Evolutionary conservation across 306 rosid genomes (phyloP).

Genomic region (Ochetophila trinervis): DNA sequence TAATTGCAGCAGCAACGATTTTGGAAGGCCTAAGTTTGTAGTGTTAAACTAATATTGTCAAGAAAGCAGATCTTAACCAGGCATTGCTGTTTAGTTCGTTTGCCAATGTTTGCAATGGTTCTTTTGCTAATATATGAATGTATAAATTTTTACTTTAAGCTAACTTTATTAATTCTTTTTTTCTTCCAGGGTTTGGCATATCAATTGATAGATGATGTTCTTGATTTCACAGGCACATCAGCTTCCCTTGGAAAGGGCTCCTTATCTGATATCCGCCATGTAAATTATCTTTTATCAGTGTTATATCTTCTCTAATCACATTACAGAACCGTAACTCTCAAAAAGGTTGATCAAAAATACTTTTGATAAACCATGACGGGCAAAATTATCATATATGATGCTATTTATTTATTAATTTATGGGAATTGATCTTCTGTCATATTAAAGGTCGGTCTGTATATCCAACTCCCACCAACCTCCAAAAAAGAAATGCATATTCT

Average conservation of each 20-base stretch:
- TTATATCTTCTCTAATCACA: constrained; percentile 7
- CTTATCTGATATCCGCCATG: constrained; percentile 78
- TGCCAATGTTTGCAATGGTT: not conserved
- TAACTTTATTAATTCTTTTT: constrained; percentile 10
- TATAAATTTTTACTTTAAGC: not conserved
- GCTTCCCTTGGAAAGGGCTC: constrained; percentile 96
- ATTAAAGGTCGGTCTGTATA: too few species aligned
- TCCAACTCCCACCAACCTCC: too few species aligned
- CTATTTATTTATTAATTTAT: too few species aligned
- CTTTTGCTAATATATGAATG: not conserved
- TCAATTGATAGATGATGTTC: constrained; percentile 90
- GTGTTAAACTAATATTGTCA: not conserved
- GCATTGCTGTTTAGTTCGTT: not conserved
- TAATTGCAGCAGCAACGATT: not conserved
- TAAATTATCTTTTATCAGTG: constrained; percentile 35
- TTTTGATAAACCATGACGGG: too few species aligned
- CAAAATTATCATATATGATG: too few species aligned
- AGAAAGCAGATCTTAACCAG: too few species aligned
- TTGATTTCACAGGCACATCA: constrained; percentile 89
- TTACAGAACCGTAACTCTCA: too few species aligned
- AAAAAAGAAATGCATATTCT: too few species aligned
- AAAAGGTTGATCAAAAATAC: too few species aligned
- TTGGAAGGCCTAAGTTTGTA: not conserved
- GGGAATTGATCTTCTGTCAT: too few species aligned
- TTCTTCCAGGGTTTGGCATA: constrained; percentile 81